These are phyloP conservation scores for Fusarium odoratissimum DNA, from an alignment of 2,329 filamentous ascomycete genomes.

Conservation along the genomic window DNA sequence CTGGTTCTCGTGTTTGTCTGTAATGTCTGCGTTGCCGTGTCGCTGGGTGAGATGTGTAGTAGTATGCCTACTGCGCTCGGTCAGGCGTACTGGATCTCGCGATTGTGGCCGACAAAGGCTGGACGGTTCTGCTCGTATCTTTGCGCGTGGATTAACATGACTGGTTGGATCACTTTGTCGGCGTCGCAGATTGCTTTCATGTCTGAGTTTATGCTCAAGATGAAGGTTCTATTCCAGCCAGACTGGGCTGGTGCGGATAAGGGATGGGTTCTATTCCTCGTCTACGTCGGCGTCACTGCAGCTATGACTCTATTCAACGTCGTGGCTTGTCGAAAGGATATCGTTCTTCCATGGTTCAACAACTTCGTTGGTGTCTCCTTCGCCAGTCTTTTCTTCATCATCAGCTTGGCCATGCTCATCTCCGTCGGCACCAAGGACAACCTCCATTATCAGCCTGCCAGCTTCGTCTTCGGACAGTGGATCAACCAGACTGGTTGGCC, in stretches of 20 bases:
- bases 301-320: slow-evolving; percentile 63
- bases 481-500: slow-evolving; percentile 61
- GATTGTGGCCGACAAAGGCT: slow-evolving; percentile 50
- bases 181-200: slow-evolving; percentile 69
- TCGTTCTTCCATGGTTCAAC: slow-evolving; percentile 61
- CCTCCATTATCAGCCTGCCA: slow-evolving; percentile 59
- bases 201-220: slow-evolving; percentile 67
- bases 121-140: slow-evolving; percentile 66
- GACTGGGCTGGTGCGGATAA: slow-evolving; percentile 57
- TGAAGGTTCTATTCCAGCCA: slow-evolving; percentile 64
- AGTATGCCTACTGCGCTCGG: slow-evolving; percentile 70
- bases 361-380: slow-evolving; percentile 67
- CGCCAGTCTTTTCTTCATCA: slow-evolving; percentile 62
- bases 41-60: slow-evolving; percentile 66
- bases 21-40: slow-evolving; percentile 65
- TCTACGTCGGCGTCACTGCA: slow-evolving; percentile 63
- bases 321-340: slow-evolving; percentile 59
- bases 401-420: slow-evolving; percentile 63
- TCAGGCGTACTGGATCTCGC: slow-evolving; percentile 66
- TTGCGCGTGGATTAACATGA: slow-evolving; percentile 70
- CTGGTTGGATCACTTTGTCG: slow-evolving; percentile 68
- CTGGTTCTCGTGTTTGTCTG: slow-evolving; percentile 63
- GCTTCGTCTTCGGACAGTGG: slow-evolving; percentile 65
- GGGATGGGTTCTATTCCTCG: slow-evolving; percentile 67
- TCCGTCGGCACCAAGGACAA: slow-evolving; percentile 59